Conservation (phyloP, 345 rosid genomes). For the Iberis pinnata region DNA sequence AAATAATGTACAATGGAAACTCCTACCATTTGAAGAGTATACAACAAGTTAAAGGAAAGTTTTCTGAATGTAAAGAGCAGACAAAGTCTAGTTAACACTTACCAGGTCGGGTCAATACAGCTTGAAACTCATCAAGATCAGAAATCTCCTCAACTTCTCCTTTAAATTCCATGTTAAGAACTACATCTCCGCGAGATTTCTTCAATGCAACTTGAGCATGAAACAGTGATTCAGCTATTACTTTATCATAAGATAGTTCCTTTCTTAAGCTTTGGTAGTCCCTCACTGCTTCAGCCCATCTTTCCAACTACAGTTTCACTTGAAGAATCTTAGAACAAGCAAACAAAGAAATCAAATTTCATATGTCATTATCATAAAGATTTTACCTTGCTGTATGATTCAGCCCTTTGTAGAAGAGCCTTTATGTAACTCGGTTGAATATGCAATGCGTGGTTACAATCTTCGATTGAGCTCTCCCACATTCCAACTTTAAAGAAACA, state of each 20-base stretch:
- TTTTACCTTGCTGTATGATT: not conserved
- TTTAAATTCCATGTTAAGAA: not conserved
- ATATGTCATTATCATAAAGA: not conserved
- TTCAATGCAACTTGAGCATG: constrained; percentile 76
- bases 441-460: not conserved
- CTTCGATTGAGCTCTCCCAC: not conserved
- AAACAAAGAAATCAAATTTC: not conserved
- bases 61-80: not conserved
- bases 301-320: constrained; percentile 44
- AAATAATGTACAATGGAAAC: not conserved
- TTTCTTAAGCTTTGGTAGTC: constrained; percentile 66
- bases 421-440: not conserved
- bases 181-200: constrained; percentile 47
- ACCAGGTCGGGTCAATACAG: constrained; percentile 59
- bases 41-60: not conserved
- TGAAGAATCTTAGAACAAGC: not conserved
- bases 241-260: constrained; percentile 59
- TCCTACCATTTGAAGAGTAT: not conserved
- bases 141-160: constrained; percentile 55
- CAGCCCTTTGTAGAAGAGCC: not conserved
- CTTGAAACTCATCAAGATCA: constrained; percentile 60
- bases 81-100: not conserved
- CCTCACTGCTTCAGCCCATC: constrained; percentile 72
- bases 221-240: constrained; percentile 66
- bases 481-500: not conserved